phyloP scores from a whole-genome alignment of 2,329 filamentous ascomycete species.

The Scorias spongiosa region DNA sequence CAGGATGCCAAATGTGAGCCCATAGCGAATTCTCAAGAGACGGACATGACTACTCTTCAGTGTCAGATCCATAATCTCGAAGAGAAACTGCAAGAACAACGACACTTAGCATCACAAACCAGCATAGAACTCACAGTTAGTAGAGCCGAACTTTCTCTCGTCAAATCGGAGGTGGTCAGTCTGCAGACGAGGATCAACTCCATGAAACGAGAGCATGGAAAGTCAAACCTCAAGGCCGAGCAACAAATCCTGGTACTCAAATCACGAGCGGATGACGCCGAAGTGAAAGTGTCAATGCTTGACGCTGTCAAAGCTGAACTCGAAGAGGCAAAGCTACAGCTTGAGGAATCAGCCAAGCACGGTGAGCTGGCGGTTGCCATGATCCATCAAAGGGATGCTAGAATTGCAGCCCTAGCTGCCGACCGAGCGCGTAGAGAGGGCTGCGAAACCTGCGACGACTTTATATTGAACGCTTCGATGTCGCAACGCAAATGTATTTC shows the following conservation, averaged over 20 bases:
- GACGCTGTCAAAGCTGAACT: not conserved
- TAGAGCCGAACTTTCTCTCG: too few species aligned
- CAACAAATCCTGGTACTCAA: not conserved
- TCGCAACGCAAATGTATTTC: too few species aligned
- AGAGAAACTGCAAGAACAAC: too few species aligned
- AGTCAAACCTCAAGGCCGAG: not conserved
- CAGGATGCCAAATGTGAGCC: too few species aligned
- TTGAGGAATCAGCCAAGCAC: not conserved
- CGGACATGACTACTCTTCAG: too few species aligned
- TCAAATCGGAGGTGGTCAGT: not conserved
- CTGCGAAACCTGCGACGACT: too few species aligned
- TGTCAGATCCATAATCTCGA: too few species aligned
- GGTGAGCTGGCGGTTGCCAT: not conserved
- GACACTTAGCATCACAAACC: too few species aligned
- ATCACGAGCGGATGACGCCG: not conserved
- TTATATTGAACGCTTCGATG: too few species aligned
- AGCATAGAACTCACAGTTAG: too few species aligned
- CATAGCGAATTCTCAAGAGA: too few species aligned
- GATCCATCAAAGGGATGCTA: not conserved
- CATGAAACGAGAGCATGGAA: not conserved
- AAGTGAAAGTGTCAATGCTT: not conserved
- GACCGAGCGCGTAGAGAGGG: too few species aligned
- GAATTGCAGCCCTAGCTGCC: not conserved
- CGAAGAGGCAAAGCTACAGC: not conserved
- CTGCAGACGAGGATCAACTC: not conserved